Evolutionary conservation across 495 filamentous ascomycete species (phyloP).

Genomic region (Penicillium paradoxum): DNA sequence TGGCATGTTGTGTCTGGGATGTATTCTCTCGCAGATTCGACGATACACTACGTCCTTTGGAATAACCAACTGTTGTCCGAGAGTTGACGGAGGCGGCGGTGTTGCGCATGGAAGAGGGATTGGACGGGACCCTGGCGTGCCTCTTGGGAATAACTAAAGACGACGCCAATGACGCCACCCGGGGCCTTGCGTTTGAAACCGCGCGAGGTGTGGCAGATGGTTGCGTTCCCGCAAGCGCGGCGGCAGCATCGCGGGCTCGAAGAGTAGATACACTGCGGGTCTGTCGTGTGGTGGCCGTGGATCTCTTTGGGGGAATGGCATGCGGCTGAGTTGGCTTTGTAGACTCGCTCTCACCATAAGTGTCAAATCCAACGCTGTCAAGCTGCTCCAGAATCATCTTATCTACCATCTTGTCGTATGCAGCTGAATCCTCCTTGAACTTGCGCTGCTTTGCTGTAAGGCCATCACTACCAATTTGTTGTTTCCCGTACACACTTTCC

Average conservation of each 20-base stretch:
- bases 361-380: conserved; percentile 52
- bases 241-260: conserved; percentile 50
- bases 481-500: conserved; percentile 54
- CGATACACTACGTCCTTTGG: conserved; percentile 65
- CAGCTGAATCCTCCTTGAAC: conserved; percentile 47
- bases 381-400: conserved; percentile 58
- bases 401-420: conserved; percentile 47
- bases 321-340: conserved; percentile 9
- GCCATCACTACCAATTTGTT: conserved; percentile 64
- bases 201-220: conserved; percentile 32
- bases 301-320: conserved; percentile 23
- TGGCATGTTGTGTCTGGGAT: conserved; percentile 11
- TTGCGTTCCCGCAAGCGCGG: conserved; percentile 45
- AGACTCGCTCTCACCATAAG: conserved; percentile 30
- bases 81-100: conserved; percentile 62
- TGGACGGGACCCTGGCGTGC: conserved; percentile 32
- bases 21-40: conserved; percentile 36
- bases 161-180: conserved; percentile 28
- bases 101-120: conserved; percentile 52
- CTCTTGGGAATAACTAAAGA: conserved; percentile 40
- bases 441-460: conserved; percentile 57
- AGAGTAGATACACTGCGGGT: conserved; percentile 38
- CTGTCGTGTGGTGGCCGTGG: conserved; percentile 21
- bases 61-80: conserved; percentile 74
- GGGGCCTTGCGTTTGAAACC: conserved; percentile 39